These are phyloP conservation scores for Seiridium cupressi DNA, from an alignment of 2,329 filamentous ascomycete genomes.

Conservation along the genomic window DNA sequence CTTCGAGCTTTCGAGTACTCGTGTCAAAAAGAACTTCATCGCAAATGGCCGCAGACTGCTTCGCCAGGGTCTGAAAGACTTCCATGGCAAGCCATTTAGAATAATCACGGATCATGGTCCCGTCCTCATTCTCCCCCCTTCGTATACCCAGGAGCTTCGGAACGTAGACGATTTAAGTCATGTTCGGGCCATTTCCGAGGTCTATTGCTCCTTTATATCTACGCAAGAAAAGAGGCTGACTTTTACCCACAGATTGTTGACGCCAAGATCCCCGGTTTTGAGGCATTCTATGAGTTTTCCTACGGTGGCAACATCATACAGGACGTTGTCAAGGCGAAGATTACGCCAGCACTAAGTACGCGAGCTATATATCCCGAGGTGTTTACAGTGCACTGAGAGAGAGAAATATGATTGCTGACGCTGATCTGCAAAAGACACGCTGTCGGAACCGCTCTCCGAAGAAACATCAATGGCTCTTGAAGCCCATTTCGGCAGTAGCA, in stretches of 20 bases:
- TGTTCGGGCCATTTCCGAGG: constrained; percentile 1
- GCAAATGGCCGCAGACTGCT: neutral
- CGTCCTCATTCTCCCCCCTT: neutral
- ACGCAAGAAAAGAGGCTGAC: neutral
- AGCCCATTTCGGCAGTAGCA: neutral
- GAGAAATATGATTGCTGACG: no score
- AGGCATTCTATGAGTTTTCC: neutral
- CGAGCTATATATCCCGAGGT: no score
- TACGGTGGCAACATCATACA: neutral
- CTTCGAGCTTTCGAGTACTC: neutral
- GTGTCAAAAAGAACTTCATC: neutral
- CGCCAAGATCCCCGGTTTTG: neutral
- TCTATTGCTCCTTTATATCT: neutral
- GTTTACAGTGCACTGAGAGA: no score
- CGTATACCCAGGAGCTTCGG: neutral
- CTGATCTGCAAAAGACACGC: no score
- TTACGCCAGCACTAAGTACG: constrained; percentile 1
- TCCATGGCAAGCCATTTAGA: neutral
- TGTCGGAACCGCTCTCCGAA: neutral
- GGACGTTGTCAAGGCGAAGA: constrained; percentile 1
- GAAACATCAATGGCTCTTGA: neutral
- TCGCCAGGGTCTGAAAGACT: neutral
- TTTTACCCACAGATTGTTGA: neutral
- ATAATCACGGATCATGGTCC: neutral
- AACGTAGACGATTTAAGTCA: constrained; percentile 1